Conservation (phyloP, 176 grass and related monocot genomes). For the Saccharum officinarum region DNA sequence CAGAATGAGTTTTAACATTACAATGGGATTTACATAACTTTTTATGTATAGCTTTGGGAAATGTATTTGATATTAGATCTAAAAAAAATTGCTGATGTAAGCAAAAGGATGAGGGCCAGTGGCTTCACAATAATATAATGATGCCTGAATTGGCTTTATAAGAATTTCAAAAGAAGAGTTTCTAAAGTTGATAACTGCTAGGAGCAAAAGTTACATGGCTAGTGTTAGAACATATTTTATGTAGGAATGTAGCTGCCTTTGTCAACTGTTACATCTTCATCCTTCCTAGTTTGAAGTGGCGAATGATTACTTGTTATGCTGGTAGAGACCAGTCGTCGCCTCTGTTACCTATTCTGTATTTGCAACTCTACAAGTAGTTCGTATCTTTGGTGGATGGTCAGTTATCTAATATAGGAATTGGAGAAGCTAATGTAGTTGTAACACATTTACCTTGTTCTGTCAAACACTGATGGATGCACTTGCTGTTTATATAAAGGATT, state of each 20-base stretch:
- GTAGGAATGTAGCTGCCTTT: neutral
- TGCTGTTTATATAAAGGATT: conserved; percentile 45
- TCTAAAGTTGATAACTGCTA: neutral
- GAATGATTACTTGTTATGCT: conserved; percentile 5
- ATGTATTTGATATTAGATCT: neutral
- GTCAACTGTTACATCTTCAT: neutral
- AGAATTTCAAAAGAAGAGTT: neutral
- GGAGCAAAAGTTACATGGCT: neutral
- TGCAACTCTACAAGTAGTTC: neutral
- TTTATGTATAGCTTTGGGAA: neutral
- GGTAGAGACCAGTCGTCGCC: neutral
- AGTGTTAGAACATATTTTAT: neutral
- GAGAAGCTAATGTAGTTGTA: conserved; percentile 5
- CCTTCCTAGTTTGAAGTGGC: neutral
- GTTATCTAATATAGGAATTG: conserved; percentile 17
- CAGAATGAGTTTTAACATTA: neutral
- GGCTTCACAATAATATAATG: conserved; percentile 3
- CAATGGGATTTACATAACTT: neutral
- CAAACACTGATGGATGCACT: conserved; percentile 15
- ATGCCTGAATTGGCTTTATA: neutral
- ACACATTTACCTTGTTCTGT: conserved; percentile 9
- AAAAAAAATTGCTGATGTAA: conserved; percentile 2
- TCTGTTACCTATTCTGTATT: neutral
- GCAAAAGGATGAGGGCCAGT: neutral
- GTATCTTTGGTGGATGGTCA: neutral